Percentiles rank a stretch among this genome's conserved stretches.
Evolutionary conservation across 2,329 filamentous ascomycete genomes (phyloP).

Genomic region (Colletotrichum limetticola): DNA sequence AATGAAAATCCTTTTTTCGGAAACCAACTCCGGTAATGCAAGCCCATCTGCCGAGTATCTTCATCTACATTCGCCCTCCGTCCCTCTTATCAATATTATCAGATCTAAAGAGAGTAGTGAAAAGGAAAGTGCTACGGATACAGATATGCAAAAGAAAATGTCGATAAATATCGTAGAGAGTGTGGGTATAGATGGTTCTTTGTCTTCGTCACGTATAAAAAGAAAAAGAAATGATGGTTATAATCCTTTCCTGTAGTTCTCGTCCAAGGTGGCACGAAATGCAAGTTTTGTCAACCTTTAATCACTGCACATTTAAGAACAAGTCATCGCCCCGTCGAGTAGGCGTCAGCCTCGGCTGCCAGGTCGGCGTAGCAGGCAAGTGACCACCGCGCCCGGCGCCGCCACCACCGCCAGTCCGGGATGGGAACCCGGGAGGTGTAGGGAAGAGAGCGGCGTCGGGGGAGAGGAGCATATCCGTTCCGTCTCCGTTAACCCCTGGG

Average conservation of each 20-base stretch:
- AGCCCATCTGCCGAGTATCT: not conserved
- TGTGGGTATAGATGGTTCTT: constrained; percentile 25
- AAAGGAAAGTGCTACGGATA: constrained; percentile 18
- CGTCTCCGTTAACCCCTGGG: constrained; percentile 7
- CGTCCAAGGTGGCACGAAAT: not conserved
- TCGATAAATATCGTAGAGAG: constrained; percentile 3
- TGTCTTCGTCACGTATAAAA: constrained; percentile 15
- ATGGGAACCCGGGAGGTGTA: constrained; percentile 9
- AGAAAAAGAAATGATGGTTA: not conserved
- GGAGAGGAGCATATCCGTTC: constrained; percentile 23
- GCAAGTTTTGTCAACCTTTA: not conserved
- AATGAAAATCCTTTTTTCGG: constrained; percentile 25
- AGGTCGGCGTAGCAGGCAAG: constrained; percentile 63
- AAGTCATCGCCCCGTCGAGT: constrained; percentile 74
- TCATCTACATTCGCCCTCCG: not conserved
- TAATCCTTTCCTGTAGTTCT: not conserved
- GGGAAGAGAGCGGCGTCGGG: constrained; percentile 21
- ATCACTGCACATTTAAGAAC: constrained; percentile 65
- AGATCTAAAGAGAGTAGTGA: constrained; percentile 11
- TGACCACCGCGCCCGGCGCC: not conserved
- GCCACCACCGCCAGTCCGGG: not conserved
- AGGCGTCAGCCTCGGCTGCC: constrained; percentile 74
- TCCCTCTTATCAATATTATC: constrained; percentile 18
- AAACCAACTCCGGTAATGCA: constrained; percentile 24
- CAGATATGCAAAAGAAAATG: constrained; percentile 7